Evolutionary conservation across 2,329 filamentous ascomycete genomes (phyloP).

Genomic region (Oidium heveae): DNA sequence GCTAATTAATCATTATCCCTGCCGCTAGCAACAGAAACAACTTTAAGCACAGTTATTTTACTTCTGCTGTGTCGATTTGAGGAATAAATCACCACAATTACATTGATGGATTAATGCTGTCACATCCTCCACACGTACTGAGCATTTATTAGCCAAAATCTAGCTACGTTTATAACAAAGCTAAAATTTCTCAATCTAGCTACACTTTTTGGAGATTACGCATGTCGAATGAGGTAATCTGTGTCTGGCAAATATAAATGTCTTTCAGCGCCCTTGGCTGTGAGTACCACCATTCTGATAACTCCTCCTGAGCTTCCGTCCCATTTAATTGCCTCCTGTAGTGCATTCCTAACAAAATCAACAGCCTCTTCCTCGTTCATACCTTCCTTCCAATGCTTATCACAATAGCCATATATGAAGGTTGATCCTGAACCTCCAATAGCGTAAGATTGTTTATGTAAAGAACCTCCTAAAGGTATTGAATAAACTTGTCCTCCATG

Average conservation of each 20-base stretch:
- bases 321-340: constrained; percentile 96
- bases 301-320: constrained; percentile 96
- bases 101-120: too few species aligned
- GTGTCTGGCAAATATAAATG: constrained; percentile 91
- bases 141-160: too few species aligned
- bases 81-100: too few species aligned
- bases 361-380: constrained; percentile 88
- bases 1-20: too few species aligned
- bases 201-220: constrained; percentile 22
- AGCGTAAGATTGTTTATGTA: constrained; percentile 90
- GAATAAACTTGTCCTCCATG: constrained; percentile 95
- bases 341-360: constrained; percentile 70
- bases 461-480: constrained; percentile 82
- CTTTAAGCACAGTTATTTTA: too few species aligned
- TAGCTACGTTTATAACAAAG: too few species aligned
- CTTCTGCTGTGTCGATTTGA: too few species aligned
- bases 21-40: too few species aligned
- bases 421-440: constrained; percentile 94
- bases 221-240: constrained; percentile 33
- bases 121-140: too few species aligned
- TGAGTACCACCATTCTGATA: constrained; percentile 92
- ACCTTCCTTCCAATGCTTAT: constrained; percentile 80
- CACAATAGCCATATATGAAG: constrained; percentile 98
- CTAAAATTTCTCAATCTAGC: too few species aligned
- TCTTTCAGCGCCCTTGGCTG: constrained; percentile 64